Conservation (phyloP, 306 rosid genomes). For the Prunus fruticosa region DNA sequence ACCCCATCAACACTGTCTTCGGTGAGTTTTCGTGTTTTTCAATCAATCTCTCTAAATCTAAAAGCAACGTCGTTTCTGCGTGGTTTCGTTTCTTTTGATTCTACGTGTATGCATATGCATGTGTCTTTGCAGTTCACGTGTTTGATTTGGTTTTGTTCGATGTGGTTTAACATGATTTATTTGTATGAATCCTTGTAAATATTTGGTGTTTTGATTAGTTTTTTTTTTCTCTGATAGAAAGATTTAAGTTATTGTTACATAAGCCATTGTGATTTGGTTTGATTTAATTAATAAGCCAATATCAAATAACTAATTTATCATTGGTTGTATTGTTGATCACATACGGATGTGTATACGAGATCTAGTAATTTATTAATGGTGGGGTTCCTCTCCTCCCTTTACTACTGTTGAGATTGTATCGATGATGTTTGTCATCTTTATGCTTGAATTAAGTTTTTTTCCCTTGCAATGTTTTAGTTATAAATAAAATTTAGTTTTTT, state of each 20-base stretch:
- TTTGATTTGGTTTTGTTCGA: too few relatives aligned
- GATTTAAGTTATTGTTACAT: neutral
- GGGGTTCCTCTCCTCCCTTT: too few relatives aligned
- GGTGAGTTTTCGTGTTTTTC: slow-evolving; percentile 21
- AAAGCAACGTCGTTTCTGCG: neutral
- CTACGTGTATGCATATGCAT: neutral
- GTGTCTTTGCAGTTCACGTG: neutral
- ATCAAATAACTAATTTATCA: too few relatives aligned
- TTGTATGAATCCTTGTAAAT: too few relatives aligned
- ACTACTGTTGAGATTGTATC: neutral
- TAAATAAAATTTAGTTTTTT: neutral
- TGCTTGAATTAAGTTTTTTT: neutral
- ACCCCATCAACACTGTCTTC: slow-evolving; percentile 45
- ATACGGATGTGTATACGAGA: too few relatives aligned
- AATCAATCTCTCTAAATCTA: too few relatives aligned
- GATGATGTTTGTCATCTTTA: neutral
- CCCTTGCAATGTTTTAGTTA: neutral
- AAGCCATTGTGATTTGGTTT: neutral
- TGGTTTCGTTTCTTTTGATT: neutral
- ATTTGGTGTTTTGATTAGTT: neutral
- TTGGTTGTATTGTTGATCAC: too few relatives aligned
- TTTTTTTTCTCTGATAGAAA: neutral
- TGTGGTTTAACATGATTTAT: too few relatives aligned
- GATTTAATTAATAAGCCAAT: too few relatives aligned
- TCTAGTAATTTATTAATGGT: too few relatives aligned